Evolutionary conservation across 1,139 yeast species (phyloP), one percentile per base, ranked within the genome.

Genomic region (Pichia cactophila): DNA sequence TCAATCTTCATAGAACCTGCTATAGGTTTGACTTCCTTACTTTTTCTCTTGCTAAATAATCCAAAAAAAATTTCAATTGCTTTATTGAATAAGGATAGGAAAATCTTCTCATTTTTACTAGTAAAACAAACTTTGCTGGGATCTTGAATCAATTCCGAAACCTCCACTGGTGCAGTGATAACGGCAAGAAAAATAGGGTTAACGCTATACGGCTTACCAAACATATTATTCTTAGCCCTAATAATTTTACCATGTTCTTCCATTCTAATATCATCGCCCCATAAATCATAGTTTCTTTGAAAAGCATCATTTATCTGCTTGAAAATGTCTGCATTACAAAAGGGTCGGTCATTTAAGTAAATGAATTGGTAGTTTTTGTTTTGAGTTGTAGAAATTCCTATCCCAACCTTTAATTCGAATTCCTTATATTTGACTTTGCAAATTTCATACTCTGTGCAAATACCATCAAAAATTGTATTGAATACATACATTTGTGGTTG

Each of bases 331-430:
- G 53, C 56, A 20, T 58, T 56, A 1, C 51, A 28, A 12, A 71
- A 57, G n/a, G 58, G 61, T 31, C 76, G 61, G 0, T 72, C 68
- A 59, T 82, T 80, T 38, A 78, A 55, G 44, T 69, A 72, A 0
- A 80, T 59, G 50, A 71, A 72, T 58, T 81, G 87, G 49, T 69
- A 58, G 8, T 46, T 39, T 48, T 66, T 71, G 0, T 73, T 61
- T 46, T 67, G 67, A 0, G 62, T 58, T 0, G 75, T 53, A 1
- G 44, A 41, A 4, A 54, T 50, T 0, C 71, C 71, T 10, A 76
- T 58, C 1, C 64, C 56, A 2, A 73, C 74, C 0, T 51, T 46
- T 7, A 65, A 48, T 12, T 50, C 47, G 14, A 56, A 44, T 1
- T 50, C 52, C 8, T 54, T 52, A 41, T 49, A 56, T 26, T 47